Conservation (phyloP, 1,284 basidiomycete genomes). For the Irpex rosettiformis region DNA sequence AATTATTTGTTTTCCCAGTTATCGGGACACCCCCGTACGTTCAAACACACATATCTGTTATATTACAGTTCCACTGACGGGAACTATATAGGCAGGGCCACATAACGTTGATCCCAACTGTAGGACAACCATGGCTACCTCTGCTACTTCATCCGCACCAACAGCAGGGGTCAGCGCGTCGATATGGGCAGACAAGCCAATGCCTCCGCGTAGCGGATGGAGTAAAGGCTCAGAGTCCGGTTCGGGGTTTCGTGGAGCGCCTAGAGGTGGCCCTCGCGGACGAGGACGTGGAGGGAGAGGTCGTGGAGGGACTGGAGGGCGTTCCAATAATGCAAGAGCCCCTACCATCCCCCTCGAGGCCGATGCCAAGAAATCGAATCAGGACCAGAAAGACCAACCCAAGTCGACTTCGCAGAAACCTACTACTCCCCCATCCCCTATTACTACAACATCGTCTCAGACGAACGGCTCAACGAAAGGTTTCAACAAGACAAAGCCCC, state of each 20-base stretch:
- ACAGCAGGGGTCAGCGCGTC: conserved; percentile 22
- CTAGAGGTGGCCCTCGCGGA: conserved; percentile 28
- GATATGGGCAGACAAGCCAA: conserved; percentile 25
- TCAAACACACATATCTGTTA: not conserved
- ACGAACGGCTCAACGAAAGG: conserved; percentile 10
- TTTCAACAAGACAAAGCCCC: conserved; percentile 18
- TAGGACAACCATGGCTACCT: conserved; percentile 17
- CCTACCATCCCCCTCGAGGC: conserved; percentile 4
- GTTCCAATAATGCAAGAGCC: conserved; percentile 27
- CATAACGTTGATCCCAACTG: conserved; percentile 8
- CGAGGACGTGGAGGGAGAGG: conserved; percentile 27
- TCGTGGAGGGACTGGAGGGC: conserved; percentile 35
- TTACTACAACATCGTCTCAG: conserved; percentile 9
- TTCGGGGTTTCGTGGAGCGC: conserved; percentile 41
- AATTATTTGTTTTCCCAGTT: not conserved
- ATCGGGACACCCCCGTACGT: not conserved
- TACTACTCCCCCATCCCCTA: conserved; percentile 23
- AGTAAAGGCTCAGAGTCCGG: conserved; percentile 41
- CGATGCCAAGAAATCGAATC: conserved; percentile 16
- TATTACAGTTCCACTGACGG: not conserved
- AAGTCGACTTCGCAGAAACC: conserved; percentile 32
- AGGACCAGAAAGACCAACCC: conserved; percentile 9
- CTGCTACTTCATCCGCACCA: conserved; percentile 19
- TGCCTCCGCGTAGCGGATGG: conserved; percentile 38
- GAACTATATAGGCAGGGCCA: not conserved